Base-by-base conservation (phyloP, 2,329 filamentous ascomycete genomes). In the Microthyrium microscopicum region DNA sequence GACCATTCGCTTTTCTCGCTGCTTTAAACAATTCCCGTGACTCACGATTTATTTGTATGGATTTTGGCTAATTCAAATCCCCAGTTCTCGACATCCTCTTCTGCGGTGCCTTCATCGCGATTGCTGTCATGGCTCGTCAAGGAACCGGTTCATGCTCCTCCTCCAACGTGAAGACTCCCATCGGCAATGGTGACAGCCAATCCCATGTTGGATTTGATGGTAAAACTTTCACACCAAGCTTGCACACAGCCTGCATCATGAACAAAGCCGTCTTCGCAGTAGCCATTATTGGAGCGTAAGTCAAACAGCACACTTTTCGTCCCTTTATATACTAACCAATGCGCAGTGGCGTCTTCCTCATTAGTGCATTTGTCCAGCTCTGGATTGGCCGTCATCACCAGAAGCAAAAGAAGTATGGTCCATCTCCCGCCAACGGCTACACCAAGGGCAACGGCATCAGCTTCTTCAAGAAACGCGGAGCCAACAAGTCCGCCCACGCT, bases 1-100 rank as follows among this genome's bases (percentile, higher is more conserved):
- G n/a, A n/a, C n/a, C n/a, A n/a, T n/a, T n/a, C n/a, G n/a, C n/a
- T n/a, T n/a, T n/a, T n/a, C n/a, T n/a, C n/a, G n/a, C n/a, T n/a
- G n/a, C n/a, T n/a, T n/a, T n/a, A n/a, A n/a, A n/a, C n/a, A n/a
- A n/a, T n/a, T n/a, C n/a, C n/a, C n/a, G n/a, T n/a, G n/a, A n/a
- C n/a, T n/a, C n/a, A n/a, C n/a, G n/a, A n/a, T n/a, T n/a, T n/a
- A n/a, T n/a, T n/a, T n/a, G n/a, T n/a, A n/a, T n/a, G n/a, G n/a
- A n/a, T n/a, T n/a, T n/a, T n/a, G n/a, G n/a, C n/a, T n/a, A n/a
- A n/a, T n/a, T n/a, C n/a, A n/a, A n/a, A n/a, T n/a, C n/a, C n/a
- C n/a, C n/a, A n/a, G 40, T 85, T 17, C 62, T 94, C 30, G 82
- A 94, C 48, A 46, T 89, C 34, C 68, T 68, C 46, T 92, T 93